Evolutionary conservation across 2,329 filamentous ascomycete species (phyloP).

Genomic region (Lachnellula willkommii): DNA sequence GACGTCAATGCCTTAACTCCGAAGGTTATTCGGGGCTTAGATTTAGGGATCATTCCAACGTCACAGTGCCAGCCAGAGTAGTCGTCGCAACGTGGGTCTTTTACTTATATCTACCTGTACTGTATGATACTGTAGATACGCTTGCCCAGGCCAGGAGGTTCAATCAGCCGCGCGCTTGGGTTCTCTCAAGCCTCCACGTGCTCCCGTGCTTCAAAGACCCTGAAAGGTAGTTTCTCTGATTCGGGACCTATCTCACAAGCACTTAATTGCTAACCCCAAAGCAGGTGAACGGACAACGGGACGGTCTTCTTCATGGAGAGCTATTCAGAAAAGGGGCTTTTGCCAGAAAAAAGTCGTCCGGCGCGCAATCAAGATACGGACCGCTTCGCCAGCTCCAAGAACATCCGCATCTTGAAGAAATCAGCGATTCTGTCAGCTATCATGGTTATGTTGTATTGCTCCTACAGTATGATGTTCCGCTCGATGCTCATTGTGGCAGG

Average conservation of each 20-base stretch:
- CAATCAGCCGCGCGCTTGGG: too few relatives aligned
- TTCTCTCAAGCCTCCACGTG: too few relatives aligned
- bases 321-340: background rate
- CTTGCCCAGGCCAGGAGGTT: too few relatives aligned
- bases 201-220: too few relatives aligned
- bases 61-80: too few relatives aligned
- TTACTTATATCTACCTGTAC: too few relatives aligned
- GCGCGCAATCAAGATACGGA: background rate
- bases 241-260: background rate
- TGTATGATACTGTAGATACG: too few relatives aligned
- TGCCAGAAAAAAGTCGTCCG: background rate
- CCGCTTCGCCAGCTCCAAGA: background rate
- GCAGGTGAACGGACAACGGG: background rate
- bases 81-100: too few relatives aligned
- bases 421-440: slow-evolving; percentile 1
- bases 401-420: background rate
- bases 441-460: slow-evolving; percentile 15
- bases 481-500: background rate
- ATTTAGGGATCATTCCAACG: too few relatives aligned
- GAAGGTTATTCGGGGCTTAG: too few relatives aligned
- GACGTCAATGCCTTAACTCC: too few relatives aligned
- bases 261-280: background rate
- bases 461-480: slow-evolving; percentile 15
- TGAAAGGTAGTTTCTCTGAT: background rate
- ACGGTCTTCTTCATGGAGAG: background rate